Conservation (phyloP, 441 rosid species). For the Dalechampia spathulata region DNA sequence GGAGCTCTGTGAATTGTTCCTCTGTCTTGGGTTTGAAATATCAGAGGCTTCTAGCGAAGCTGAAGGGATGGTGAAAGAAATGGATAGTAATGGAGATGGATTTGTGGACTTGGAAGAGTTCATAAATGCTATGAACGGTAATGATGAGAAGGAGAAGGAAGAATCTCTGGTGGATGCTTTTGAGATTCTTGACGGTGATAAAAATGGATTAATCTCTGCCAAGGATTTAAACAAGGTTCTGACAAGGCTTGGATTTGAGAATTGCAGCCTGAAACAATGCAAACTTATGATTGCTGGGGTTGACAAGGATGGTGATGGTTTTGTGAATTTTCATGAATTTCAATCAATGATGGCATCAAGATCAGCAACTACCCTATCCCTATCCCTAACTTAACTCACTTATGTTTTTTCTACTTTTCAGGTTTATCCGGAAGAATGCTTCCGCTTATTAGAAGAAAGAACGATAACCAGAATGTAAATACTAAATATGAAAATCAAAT, state of each 20-base stretch:
- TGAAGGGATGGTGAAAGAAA: slow-evolving; percentile 27
- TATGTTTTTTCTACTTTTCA: no score
- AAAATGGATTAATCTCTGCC: slow-evolving; percentile 45
- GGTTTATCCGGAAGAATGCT: no score
- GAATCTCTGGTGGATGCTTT: slow-evolving; percentile 37
- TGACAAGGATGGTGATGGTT: slow-evolving; percentile 46
- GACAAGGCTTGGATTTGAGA: slow-evolving; percentile 24
- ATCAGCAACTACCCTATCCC: no score
- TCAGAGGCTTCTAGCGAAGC: slow-evolving; percentile 30
- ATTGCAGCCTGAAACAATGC: slow-evolving; percentile 35
- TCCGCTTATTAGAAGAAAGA: no score
- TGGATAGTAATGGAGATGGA: slow-evolving; percentile 42
- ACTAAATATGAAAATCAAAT: no score
- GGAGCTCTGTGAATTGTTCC: slow-evolving; percentile 35
- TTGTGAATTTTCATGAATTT: slow-evolving; percentile 44
- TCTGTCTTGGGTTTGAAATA: not conserved
- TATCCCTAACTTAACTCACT: no score
- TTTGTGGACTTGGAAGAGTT: slow-evolving; percentile 38
- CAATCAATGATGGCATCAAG: slow-evolving; percentile 32
- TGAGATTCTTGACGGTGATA: slow-evolving; percentile 31
- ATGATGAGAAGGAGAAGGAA: not conserved
- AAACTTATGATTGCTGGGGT: slow-evolving; percentile 37
- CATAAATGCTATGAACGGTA: slow-evolving; percentile 16
- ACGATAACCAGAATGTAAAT: no score
- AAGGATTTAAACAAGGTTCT: slow-evolving; percentile 37